Evolutionary conservation across 176 grass and related monocot genomes (phyloP).

Genomic region (Juncus inflexus): DNA sequence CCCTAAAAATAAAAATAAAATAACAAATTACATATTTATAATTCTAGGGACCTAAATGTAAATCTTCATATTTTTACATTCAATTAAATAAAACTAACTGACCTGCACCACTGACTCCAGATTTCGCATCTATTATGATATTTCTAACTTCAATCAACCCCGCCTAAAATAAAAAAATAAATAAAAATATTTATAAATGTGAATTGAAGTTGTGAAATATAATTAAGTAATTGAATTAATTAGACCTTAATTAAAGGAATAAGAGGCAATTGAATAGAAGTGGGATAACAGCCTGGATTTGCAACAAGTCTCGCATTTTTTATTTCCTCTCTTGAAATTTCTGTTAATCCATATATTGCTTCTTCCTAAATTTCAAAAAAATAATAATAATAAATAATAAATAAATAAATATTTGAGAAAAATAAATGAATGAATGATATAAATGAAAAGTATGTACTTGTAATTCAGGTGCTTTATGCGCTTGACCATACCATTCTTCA

Average conservation of each 20-base stretch:
- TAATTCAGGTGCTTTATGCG: constrained; percentile 85
- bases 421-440: constrained; percentile 9
- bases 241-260: constrained; percentile 81
- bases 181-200: constrained; percentile 27
- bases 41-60: constrained; percentile 3
- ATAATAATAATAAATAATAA: constrained; percentile 12
- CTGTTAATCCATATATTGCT: constrained; percentile 90
- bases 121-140: constrained; percentile 99
- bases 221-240: constrained; percentile 10
- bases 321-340: constrained; percentile 72
- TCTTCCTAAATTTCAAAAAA: constrained; percentile 53
- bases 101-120: constrained; percentile 95
- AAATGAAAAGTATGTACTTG: constrained; percentile 40
- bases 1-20: constrained; percentile 40
- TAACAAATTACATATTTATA: constrained; percentile 5
- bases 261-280: constrained; percentile 92
- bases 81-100: background rate
- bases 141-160: constrained; percentile 70
- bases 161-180: constrained; percentile 42
- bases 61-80: background rate
- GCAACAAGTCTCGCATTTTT: constrained; percentile 70
- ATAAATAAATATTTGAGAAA: constrained; percentile 17
- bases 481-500: constrained; percentile 88
- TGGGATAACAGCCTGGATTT: constrained; percentile 97
- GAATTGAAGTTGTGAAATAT: constrained; percentile 12